Base-by-base conservation (phyloP, 176 grass and related monocot genomes). In the Musa beccarii region DNA sequence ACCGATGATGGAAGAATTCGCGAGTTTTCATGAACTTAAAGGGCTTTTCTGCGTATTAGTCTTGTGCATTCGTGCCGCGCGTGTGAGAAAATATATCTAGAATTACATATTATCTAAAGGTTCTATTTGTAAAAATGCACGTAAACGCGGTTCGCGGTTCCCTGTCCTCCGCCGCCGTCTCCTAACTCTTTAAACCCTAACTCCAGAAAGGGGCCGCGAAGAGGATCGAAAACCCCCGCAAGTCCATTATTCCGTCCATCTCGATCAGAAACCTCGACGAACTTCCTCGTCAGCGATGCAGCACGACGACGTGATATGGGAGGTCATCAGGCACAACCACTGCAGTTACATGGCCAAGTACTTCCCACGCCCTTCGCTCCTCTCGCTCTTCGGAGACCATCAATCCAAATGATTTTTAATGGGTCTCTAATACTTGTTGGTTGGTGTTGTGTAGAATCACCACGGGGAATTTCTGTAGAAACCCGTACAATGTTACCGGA, bases 331-430 rank as follows among this genome's bases (percentile, higher is more conserved):
- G 78, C 90, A 99, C 88, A 90, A 89, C 69, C 95, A 99, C 84
- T 99, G 95, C 84, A 94, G 90, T 79, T 99, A 75, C 83, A 99
- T 94, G 95, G 73, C 86, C 59, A 99, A 99, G 95, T 98, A 81
- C 11, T 0, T 54, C 10, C 64, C 22, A 13, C 13, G 10, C 14
- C 51, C 1, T 29, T n/a, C 10, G 11, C 59, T 16, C 14, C 10
- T 52, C 24, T 28, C 20, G 20, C 23, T 53, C 20, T 72, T 13
- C 76, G 23, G 21, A 54, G 4, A 59, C 51, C 51, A 64, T 68
- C 53, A 43, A 11, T 19, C 19, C 0, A 9, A 19, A 2, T 23
- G 3, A 16, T 15, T 12, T 72, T 59, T 9, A 51, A 57, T 67
- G 43, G 24, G 66, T 59, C 69, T 43, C 1, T 22, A 24, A 56